Base-by-base conservation (phyloP, 176 grass and related monocot species). In the Juncus effusus region DNA sequence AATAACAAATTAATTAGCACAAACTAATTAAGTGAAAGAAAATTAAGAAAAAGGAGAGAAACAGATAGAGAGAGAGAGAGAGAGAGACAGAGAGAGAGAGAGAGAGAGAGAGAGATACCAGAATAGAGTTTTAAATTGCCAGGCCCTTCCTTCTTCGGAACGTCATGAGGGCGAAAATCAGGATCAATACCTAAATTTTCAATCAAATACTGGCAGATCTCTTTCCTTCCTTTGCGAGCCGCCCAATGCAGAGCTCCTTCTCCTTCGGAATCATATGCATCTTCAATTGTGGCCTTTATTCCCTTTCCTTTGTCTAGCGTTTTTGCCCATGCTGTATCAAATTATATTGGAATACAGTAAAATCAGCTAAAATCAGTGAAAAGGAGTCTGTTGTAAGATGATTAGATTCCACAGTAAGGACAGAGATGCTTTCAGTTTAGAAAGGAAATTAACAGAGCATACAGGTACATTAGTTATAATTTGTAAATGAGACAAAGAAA, bases 21-120 rank as follows among this genome's bases (percentile, higher is more conserved):
- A 64, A 64, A 38, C 56, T 7, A 16, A 76, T 76, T 75, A 40
- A 74, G 50, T 59, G 75, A 79, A 45, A 3, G 50, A 35, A 15
- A 28, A 65, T 16, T 4, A 65, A 40, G 42, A 7, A 63, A 7
- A 6, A 42, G 42, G 16, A 7, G 5, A 63, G 42, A n/a, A 42
- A 63, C 10, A 10, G 4, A 15, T 14, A n/a, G 6, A 6, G 6
- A 51, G 6, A 51, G 6, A 51, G 47, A 51, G 6, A 51, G 47
- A 51, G 49, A 12, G 12, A 52, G 12, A 52, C 1, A 52, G 1
- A 51, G 19, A 28, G 19, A 28, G 19, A 12, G n/a, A 5, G n/a
- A 57, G 54, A 57, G n/a, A 5, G n/a, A 13, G n/a, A 57, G 54
- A 57, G 4, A 57, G n/a, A 53, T 11, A 28, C 19, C 19, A 28